A percentile compares a stretch with the other conserved stretches of the same genome.
phyloP scores from a whole-genome alignment of 768 basidiomycete species.

The Macrolepiota fuliginosa region DNA sequence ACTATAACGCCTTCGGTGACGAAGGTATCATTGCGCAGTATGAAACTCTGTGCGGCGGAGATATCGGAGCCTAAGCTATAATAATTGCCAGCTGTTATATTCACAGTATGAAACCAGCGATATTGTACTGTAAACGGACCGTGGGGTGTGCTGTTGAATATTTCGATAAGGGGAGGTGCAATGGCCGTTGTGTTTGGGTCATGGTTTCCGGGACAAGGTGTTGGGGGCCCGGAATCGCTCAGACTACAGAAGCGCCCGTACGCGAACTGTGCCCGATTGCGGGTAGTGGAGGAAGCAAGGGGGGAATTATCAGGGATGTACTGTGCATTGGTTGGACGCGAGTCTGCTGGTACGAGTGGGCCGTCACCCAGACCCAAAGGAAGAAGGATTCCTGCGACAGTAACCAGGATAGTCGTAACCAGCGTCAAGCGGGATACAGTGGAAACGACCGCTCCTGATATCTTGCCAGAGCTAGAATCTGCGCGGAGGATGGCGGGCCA shows the following conservation, averaged over 20 bases:
- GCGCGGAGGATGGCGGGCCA: constrained; percentile 19
- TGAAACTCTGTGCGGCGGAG: not conserved
- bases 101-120: constrained; percentile 14
- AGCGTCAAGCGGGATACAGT: not conserved
- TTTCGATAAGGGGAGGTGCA: constrained; percentile 12
- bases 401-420: not conserved
- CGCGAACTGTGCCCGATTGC: not conserved
- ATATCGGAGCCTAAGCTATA: constrained; percentile 1
- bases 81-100: not conserved
- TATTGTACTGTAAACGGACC: constrained; percentile 22
- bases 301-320: not conserved
- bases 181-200: constrained; percentile 15
- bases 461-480: constrained; percentile 4
- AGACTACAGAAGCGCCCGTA: not conserved
- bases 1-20: constrained; percentile 17
- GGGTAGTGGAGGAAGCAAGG: not conserved
- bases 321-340: not conserved
- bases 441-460: constrained; percentile 9
- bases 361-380: not conserved
- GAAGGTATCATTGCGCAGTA: constrained; percentile 19
- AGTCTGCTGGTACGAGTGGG: not conserved
- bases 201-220: constrained; percentile 9
- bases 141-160: constrained; percentile 20
- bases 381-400: not conserved
- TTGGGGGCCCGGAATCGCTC: no score